Conservation (phyloP, 257 asterid genomes). For the Capsicum pubescens region DNA sequence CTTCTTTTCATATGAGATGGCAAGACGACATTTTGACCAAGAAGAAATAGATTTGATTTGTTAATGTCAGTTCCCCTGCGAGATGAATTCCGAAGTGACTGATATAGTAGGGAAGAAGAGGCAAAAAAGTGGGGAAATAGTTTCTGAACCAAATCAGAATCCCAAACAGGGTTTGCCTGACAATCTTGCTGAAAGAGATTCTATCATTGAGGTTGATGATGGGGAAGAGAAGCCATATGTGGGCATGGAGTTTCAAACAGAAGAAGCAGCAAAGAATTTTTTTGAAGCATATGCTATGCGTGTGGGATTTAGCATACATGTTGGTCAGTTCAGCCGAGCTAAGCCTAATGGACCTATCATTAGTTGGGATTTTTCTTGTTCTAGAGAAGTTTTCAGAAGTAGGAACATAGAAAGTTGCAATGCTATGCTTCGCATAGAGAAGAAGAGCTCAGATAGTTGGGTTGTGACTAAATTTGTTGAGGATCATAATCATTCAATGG, state of each 20-base stretch:
- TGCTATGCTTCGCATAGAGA: slow-evolving; percentile 68
- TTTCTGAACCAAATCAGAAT: slow-evolving; percentile 40
- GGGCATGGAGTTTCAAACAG: slow-evolving; percentile 78
- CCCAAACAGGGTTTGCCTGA: slow-evolving; percentile 43
- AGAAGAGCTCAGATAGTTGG: slow-evolving; percentile 57
- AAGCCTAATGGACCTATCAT: slow-evolving; percentile 70
- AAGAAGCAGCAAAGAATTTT: slow-evolving; percentile 70
- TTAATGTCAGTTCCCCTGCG: slow-evolving; percentile 33
- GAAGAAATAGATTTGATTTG: slow-evolving; percentile 23
- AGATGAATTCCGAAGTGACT: slow-evolving; percentile 52
- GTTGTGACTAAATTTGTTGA: slow-evolving; percentile 75
- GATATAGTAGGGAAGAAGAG: slow-evolving; percentile 51
- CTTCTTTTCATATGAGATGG: slow-evolving; percentile 13
- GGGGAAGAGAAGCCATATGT: slow-evolving; percentile 58
- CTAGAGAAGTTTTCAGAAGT: slow-evolving; percentile 60
- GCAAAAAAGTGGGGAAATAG: slow-evolving; percentile 48
- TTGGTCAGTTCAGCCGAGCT: slow-evolving; percentile 59
- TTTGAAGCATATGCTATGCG: slow-evolving; percentile 70
- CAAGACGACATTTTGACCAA: slow-evolving; percentile 34
- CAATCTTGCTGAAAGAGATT: slow-evolving; percentile 40
- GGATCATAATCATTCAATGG: slow-evolving; percentile 73
- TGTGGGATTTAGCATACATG: slow-evolving; percentile 69
- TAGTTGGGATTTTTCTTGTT: slow-evolving; percentile 71
- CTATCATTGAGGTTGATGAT: slow-evolving; percentile 45
- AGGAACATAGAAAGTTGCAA: slow-evolving; percentile 67